phyloP scores from a whole-genome alignment of 768 basidiomycete genomes.

The Dacryopinax spathularia region DNA sequence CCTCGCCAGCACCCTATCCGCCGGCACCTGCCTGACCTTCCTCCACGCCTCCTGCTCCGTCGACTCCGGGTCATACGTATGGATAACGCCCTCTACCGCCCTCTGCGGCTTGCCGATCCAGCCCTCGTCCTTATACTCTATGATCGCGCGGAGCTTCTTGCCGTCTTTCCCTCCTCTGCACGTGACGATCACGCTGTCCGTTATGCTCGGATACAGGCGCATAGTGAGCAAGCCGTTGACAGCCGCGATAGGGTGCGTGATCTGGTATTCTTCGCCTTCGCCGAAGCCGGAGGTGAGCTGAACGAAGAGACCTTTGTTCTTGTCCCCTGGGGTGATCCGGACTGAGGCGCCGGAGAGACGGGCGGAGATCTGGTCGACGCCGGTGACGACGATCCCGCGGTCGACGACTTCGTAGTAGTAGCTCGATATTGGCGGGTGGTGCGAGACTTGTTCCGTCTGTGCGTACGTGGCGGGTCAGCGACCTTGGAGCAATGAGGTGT shows the following conservation, averaged over 20 bases:
- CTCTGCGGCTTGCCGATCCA: conserved; percentile 86
- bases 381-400: conserved; percentile 53
- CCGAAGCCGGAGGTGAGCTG: conserved; percentile 57
- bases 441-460: conserved; percentile 83
- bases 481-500: not conserved
- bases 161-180: conserved; percentile 54
- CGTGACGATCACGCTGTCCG: conserved; percentile 60
- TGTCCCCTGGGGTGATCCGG: conserved; percentile 65
- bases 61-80: conserved; percentile 64
- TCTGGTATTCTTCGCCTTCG: conserved; percentile 67
- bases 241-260: conserved; percentile 77
- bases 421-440: conserved; percentile 89
- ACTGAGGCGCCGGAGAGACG: conserved; percentile 80
- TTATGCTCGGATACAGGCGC: conserved; percentile 78
- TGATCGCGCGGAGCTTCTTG: conserved; percentile 54
- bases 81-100: conserved; percentile 76
- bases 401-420: conserved; percentile 67
- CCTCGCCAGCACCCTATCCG: conserved; percentile 55
- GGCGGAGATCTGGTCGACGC: conserved; percentile 53
- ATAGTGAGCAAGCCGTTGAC: conserved; percentile 90
- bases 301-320: conserved; percentile 82
- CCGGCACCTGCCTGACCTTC: conserved; percentile 75
- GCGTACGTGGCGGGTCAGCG: not conserved
- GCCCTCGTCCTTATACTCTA: conserved; percentile 96
- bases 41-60: conserved; percentile 36